Evolutionary conservation across 805 yeast genomes (phyloP).

Genomic region (Brettanomyces custersianus): DNA sequence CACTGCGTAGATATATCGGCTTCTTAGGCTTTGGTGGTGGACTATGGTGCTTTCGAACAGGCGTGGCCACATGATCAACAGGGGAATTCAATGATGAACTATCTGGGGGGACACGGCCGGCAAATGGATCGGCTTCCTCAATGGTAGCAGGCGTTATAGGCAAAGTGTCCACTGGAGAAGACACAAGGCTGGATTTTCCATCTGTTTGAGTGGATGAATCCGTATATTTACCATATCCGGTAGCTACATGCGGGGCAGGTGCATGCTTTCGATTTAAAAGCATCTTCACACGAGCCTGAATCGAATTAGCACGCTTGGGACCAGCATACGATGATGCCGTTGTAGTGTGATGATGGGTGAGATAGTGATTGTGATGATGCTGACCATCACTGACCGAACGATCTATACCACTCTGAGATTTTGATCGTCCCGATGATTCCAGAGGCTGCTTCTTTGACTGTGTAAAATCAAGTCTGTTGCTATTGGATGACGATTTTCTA

Average conservation of each 20-base stretch:
- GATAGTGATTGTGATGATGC: no score
- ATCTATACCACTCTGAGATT: no score
- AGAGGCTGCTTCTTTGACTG: no score
- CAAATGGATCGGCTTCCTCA: slow-evolving; percentile 1
- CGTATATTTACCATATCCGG: slow-evolving; percentile 76
- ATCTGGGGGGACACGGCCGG: neutral
- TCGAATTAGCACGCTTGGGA: slow-evolving; percentile 29
- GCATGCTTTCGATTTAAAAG: slow-evolving; percentile 34
- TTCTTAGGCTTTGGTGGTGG: slow-evolving; percentile 56
- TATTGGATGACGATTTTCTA: no score
- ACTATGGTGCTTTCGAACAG: neutral
- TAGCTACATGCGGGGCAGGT: slow-evolving; percentile 50
- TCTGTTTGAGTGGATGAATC: slow-evolving; percentile 19
- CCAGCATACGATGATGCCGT: no score
- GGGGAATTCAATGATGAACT: neutral
- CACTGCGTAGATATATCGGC: slow-evolving; percentile 38
- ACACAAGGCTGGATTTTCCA: neutral
- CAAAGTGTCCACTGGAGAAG: neutral
- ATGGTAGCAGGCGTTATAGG: neutral
- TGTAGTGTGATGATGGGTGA: no score
- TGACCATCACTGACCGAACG: no score
- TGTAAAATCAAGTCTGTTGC: no score
- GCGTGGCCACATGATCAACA: neutral
- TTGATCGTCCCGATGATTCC: no score
- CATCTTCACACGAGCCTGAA: slow-evolving; percentile 48